Evolutionary conservation across 306 rosid species (phyloP), one percentile per base, ranked within the genome.

Genomic region (Gastrolobium villosum): DNA sequence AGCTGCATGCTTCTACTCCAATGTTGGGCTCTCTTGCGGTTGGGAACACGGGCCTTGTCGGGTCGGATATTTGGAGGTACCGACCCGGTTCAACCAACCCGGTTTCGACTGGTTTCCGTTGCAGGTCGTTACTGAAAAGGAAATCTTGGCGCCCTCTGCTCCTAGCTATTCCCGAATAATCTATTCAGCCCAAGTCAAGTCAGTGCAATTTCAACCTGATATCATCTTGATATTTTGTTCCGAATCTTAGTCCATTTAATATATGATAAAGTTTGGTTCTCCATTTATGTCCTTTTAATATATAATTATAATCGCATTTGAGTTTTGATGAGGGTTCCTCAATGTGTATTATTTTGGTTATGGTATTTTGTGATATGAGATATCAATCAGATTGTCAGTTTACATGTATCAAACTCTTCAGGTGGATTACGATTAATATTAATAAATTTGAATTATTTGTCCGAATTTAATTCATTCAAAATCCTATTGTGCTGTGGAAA

Each of bases 91-190:
- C 91, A 0, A 86, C 81, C 0, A 86, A 88, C 80, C 87, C 94
- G 87, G 88, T 39, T 32, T 87, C 92, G 94, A 62, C 64, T 59
- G 88, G 94, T 62, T 91, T 93, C 7, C 97, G 99, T 40, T 84
- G 81, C 69, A 87, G 83, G 85, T 87, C 89, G 36, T 69, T 93
- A 36, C 41, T 95, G 63, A 86, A 77, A 65, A 77, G 93, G 82
- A 93, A 82, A 61, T 74, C 88, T 67, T 91, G 99, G 99, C 90
- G 99, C 15, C 98, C 99, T 4, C 73, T 85, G 43, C 91, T 95
- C 1, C 87, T 83, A 48, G 60, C 91, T 10, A 93, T 95, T 79
- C 89, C 96, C 0, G 99, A 93, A 82, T 87, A 35, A 85, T 31
- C 13, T 13, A 2, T 59, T 61, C 31, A 2, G 31, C 4, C 37